These are phyloP conservation scores for Pyracantha coccinea DNA, from an alignment of 331 rosid species.

Conservation along the genomic window DNA sequence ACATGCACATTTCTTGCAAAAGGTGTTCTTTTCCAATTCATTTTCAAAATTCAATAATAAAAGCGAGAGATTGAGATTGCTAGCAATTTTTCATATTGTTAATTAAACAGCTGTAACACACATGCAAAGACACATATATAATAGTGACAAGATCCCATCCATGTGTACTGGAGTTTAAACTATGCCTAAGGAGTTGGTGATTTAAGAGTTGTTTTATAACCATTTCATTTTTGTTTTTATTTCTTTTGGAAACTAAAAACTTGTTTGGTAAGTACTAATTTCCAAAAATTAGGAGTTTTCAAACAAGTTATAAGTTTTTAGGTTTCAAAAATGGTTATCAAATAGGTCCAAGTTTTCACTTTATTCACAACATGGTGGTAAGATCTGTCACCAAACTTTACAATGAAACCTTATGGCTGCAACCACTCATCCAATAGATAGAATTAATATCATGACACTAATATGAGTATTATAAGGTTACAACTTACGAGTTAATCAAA, in stretches of 20 bases:
- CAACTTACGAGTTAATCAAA: too few relatives aligned
- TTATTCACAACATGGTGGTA: background rate
- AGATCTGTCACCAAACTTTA: background rate
- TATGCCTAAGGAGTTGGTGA: too few relatives aligned
- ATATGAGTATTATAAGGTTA: background rate
- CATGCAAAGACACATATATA: background rate
- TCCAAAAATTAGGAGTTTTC: too few relatives aligned
- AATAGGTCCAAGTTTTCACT: background rate
- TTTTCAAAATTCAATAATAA: background rate
- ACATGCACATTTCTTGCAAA: background rate
- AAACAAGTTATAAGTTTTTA: too few relatives aligned
- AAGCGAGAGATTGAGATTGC: background rate
- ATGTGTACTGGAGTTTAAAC: background rate
- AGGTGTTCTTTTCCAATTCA: background rate
- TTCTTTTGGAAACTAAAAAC: too few relatives aligned
- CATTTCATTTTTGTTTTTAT: too few relatives aligned
- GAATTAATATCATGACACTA: background rate
- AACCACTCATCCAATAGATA: background rate
- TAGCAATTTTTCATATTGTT: background rate
- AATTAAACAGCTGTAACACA: background rate
- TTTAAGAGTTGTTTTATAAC: too few relatives aligned
- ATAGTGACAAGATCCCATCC: background rate
- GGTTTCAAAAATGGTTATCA: too few relatives aligned
- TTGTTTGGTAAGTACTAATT: too few relatives aligned
- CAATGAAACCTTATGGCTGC: background rate